Conservation (phyloP, 2,329 filamentous ascomycete genomes). For the Colletotrichum tropicale region DNA sequence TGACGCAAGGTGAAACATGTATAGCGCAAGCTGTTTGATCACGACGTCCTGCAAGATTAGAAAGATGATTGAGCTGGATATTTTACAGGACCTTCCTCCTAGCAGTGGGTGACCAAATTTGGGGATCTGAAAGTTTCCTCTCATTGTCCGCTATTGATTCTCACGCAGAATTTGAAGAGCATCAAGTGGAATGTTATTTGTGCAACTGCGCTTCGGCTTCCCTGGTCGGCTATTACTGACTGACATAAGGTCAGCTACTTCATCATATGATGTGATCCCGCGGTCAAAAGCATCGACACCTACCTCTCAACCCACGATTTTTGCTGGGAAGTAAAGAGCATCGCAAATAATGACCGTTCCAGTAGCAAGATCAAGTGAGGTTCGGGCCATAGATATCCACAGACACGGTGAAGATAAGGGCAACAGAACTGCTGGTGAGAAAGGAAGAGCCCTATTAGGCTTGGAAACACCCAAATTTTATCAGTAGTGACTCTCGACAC, state of each 20-base stretch:
- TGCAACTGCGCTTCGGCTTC: neutral
- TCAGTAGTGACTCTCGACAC: neutral
- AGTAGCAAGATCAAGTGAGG: too few relatives aligned
- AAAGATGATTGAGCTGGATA: neutral
- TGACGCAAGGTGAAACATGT: neutral
- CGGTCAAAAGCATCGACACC: too few relatives aligned
- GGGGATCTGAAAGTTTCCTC: neutral
- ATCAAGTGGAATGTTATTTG: neutral
- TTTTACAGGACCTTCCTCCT: neutral
- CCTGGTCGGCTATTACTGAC: neutral
- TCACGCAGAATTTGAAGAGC: neutral
- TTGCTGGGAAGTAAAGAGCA: too few relatives aligned
- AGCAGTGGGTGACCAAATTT: neutral
- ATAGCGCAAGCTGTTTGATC: neutral
- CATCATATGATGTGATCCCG: too few relatives aligned
- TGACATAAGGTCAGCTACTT: too few relatives aligned
- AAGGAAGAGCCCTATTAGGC: neutral
- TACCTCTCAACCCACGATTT: too few relatives aligned
- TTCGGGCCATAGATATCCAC: neutral
- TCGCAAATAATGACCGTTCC: too few relatives aligned
- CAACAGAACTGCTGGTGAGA: neutral
- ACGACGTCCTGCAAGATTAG: neutral
- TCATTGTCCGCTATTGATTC: neutral
- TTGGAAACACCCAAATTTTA: neutral
- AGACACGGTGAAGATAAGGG: neutral